Evolutionary conservation across 2,329 filamentous ascomycete species (phyloP), one percentile per base, ranked within the genome.

Genomic region (Lasiodiplodia sp.): DNA sequence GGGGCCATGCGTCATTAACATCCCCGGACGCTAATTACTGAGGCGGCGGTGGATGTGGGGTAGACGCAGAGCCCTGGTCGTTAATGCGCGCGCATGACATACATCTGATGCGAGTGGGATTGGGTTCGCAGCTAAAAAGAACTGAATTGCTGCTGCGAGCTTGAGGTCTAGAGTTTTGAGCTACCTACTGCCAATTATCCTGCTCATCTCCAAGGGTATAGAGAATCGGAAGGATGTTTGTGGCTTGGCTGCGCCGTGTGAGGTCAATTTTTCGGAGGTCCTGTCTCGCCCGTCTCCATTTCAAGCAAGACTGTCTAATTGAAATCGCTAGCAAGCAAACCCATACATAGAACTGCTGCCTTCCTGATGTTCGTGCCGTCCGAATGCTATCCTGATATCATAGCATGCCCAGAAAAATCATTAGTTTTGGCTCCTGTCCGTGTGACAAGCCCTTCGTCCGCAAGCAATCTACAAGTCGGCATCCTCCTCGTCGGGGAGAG

Each of bases 401-500:
- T 63, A 68, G 66, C 66, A 63, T 53, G 37, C 57, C 44, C 66
- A 68, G 57, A 53, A 38, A 31, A 58, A 40, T 58, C 55, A 60
- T 60, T 60, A 68, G 37, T 68, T 68, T 62, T 53, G 66, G 66
- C 66, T 68, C 66, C 56, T 68, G 66, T 68, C 66, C 66, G 23
- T 44, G 23, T 47, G 66, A 68, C 56, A 68, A 68, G 66, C 66
- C 66, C 56, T 38, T 34, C 21, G 18, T 62, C 16, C 51, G 47
- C 34, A 63, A 64, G 25, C 67, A 65, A 78, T 82, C 77, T 85
- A 85, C 81, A 86, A 83, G 75, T 86, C 84, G 73, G 93, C 90
- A 76, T 97, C 95, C 74, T 96, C 92, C 88, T 98, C 96, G 79
- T 94, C 94, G 74, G 96, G 96, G 77, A 99, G 92, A 78, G 96